phyloP scores from a whole-genome alignment of 768 basidiomycete species.

The Suillus alpinus region DNA sequence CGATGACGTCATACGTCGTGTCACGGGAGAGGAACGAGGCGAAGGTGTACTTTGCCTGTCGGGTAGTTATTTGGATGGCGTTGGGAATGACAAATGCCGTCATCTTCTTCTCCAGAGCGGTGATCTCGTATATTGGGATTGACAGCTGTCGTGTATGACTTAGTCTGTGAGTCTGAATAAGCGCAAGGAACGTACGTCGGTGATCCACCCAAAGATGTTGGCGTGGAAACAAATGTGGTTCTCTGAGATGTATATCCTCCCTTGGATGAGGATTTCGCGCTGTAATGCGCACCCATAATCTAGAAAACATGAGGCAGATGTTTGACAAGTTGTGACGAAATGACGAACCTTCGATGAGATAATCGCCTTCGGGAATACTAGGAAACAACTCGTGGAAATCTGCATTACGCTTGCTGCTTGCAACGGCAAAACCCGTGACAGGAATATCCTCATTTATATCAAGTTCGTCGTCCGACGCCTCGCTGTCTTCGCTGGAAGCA shows the following conservation, averaged over 20 bases:
- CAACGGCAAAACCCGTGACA: slow-evolving; percentile 96
- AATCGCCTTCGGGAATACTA: slow-evolving; percentile 89
- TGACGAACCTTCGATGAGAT: slow-evolving; percentile 89
- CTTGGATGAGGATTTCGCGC: slow-evolving; percentile 95
- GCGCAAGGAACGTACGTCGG: slow-evolving; percentile 63
- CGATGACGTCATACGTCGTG: slow-evolving; percentile 93
- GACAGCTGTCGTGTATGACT: slow-evolving; percentile 52
- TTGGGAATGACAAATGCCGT: slow-evolving; percentile 98
- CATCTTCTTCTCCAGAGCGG: slow-evolving; percentile 91
- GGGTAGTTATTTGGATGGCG: slow-evolving; percentile 87
- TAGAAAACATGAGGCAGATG: slow-evolving; percentile 28
- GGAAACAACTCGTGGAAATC: slow-evolving; percentile 96
- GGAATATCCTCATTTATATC: slow-evolving; percentile 60
- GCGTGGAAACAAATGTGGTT: slow-evolving; percentile 99
- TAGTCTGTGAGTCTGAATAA: slow-evolving; percentile 6
- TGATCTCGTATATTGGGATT: slow-evolving; percentile 86
- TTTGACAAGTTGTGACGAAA: slow-evolving; percentile 8
- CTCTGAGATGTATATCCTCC: slow-evolving; percentile 94
- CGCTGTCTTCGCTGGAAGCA: slow-evolving; percentile 27
- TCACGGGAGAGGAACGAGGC: slow-evolving; percentile 96
- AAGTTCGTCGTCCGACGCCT: slow-evolving; percentile 34
- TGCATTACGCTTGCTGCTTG: slow-evolving; percentile 88
- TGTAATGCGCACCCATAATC: slow-evolving; percentile 98
- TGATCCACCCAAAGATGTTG: slow-evolving; percentile 99
- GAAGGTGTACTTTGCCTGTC: slow-evolving; percentile 84